These are phyloP conservation scores for Immersiporthe knoxdaviesiana DNA, from an alignment of 2,329 filamentous ascomycete species.

Conservation along the genomic window DNA sequence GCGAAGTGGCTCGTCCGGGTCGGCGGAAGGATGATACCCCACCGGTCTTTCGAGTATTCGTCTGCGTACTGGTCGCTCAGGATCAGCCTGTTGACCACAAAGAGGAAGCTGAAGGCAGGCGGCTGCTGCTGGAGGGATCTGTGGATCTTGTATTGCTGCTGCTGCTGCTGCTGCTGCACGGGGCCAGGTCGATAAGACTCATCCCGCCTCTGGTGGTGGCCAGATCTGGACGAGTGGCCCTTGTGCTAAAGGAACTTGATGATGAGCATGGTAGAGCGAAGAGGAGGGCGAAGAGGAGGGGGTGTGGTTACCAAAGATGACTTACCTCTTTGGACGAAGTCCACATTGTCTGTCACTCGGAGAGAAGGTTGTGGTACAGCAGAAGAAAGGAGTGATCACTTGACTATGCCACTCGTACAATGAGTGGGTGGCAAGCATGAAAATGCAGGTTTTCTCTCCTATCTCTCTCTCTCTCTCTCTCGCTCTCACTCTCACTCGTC, in stretches of 20 bases:
- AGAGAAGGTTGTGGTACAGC: not conserved
- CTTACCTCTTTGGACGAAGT: not conserved
- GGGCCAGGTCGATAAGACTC: not conserved
- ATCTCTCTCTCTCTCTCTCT: not conserved
- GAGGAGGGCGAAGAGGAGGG: no score
- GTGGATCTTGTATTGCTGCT: not conserved
- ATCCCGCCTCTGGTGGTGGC: not conserved
- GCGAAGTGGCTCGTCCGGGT: not conserved
- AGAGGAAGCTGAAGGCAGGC: conserved; percentile 9
- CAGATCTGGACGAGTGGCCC: not conserved
- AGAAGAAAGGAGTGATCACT: not conserved
- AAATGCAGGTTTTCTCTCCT: not conserved
- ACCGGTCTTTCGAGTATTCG: not conserved
- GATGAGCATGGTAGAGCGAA: not conserved
- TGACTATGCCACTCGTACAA: no score
- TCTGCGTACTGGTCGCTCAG: not conserved
- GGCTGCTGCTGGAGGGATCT: not conserved
- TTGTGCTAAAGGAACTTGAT: not conserved
- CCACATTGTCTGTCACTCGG: not conserved
- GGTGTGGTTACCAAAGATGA: not conserved
- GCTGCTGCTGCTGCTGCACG: no score
- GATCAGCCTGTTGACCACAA: conserved; percentile 4
- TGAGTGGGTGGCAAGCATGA: not conserved
- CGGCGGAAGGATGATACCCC: conserved; percentile 7
- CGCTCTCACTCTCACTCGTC: not conserved